These are phyloP conservation scores for Metschnikowia santaceciliae DNA, from an alignment of 805 yeast species.

Conservation along the genomic window DNA sequence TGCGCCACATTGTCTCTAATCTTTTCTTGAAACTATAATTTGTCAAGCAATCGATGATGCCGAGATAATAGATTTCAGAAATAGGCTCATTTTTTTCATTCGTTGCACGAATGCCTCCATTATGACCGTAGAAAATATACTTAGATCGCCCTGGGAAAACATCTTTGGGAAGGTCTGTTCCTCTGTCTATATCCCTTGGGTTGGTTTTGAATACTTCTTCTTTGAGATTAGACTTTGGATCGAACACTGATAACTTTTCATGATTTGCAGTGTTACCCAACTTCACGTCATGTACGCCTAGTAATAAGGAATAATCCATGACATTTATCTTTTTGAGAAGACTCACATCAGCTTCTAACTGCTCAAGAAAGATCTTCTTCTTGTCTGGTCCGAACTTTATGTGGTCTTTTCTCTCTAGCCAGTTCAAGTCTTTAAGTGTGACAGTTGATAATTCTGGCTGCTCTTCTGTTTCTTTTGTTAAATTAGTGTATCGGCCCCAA, in stretches of 20 bases:
- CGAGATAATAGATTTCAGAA: slow-evolving; percentile 77
- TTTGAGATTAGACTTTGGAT: slow-evolving; percentile 38
- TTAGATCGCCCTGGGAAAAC: slow-evolving; percentile 47
- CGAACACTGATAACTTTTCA: slow-evolving; percentile 41
- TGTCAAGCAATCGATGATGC: slow-evolving; percentile 92
- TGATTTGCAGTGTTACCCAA: slow-evolving; percentile 45
- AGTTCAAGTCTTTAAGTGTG: slow-evolving; percentile 83
- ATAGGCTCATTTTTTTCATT: slow-evolving; percentile 57
- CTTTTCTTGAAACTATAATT: slow-evolving; percentile 68
- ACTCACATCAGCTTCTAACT: slow-evolving; percentile 69
- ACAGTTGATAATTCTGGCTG: slow-evolving; percentile 27
- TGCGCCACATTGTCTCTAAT: slow-evolving; percentile 82
- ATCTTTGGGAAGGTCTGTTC: slow-evolving; percentile 39
- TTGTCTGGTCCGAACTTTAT: slow-evolving; percentile 77
- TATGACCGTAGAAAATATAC: slow-evolving; percentile 66
- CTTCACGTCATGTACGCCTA: slow-evolving; percentile 81
- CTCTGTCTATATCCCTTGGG: slow-evolving; percentile 41
- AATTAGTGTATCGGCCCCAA: slow-evolving; percentile 64
- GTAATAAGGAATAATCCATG: slow-evolving; percentile 90
- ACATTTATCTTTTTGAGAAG: slow-evolving; percentile 72
- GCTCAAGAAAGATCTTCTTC: slow-evolving; percentile 55
- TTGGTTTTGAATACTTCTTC: slow-evolving; percentile 43
- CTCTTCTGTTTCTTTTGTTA: slow-evolving; percentile 25
- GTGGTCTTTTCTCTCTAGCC: slow-evolving; percentile 63
- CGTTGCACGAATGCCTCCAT: slow-evolving; percentile 82